Evolutionary conservation across 495 filamentous ascomycete species (phyloP).

Genomic region (Xylaria venustula): DNA sequence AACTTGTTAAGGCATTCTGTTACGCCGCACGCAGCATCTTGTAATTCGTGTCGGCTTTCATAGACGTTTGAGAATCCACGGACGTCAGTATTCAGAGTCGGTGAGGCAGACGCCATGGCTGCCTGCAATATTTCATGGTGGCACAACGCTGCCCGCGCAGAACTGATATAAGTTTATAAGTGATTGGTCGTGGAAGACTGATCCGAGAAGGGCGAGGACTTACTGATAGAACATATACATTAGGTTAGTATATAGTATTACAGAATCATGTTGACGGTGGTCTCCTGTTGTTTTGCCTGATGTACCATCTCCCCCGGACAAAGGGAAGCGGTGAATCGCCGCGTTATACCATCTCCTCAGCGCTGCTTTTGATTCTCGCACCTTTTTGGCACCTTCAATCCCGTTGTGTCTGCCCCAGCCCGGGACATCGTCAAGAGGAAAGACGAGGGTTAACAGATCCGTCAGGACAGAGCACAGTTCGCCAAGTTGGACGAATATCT

Average conservation of each 20-base stretch:
- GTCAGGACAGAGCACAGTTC: conserved; percentile 47
- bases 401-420: conserved; percentile 29
- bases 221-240: conserved; percentile 55
- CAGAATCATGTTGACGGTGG: conserved; percentile 33
- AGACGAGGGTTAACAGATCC: conserved; percentile 43
- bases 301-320: conserved; percentile 24
- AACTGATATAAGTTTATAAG: conserved; percentile 20
- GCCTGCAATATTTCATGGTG: conserved; percentile 33
- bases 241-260: conserved; percentile 40
- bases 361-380: conserved; percentile 28
- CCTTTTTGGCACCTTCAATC: conserved; percentile 16
- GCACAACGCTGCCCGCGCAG: conserved; percentile 30
- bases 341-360: conserved; percentile 33
- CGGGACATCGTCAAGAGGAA: conserved; percentile 35
- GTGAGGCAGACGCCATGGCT: conserved; percentile 26
- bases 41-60: conserved; percentile 34
- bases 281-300: conserved; percentile 18
- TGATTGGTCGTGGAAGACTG: not conserved
- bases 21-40: conserved; percentile 32
- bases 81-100: conserved; percentile 19
- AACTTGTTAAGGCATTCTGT: conserved; percentile 36
- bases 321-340: conserved; percentile 29
- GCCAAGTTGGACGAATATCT: conserved; percentile 45
- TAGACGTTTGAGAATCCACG: conserved; percentile 30
- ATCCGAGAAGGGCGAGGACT: not conserved